Percentiles rank a stretch among this genome's conserved stretches.
phyloP scores from a whole-genome alignment of 495 filamentous ascomycete species.

The Tuber calosporum region DNA sequence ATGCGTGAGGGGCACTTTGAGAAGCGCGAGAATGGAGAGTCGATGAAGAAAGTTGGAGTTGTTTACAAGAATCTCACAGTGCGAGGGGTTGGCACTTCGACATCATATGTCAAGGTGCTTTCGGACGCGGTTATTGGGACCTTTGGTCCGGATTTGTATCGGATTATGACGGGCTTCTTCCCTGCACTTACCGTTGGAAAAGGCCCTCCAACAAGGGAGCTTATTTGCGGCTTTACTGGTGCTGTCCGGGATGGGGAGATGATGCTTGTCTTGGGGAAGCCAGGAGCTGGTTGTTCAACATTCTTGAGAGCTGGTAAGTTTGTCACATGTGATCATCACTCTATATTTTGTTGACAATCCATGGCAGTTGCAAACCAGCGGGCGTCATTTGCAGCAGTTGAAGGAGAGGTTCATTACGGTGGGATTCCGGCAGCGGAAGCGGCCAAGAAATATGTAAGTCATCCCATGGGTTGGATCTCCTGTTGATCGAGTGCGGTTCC shows the following conservation, averaged over 20 bases:
- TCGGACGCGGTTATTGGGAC: conserved; percentile 25
- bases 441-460: conserved; percentile 51
- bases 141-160: conserved; percentile 50
- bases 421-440: conserved; percentile 66
- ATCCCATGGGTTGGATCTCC: not conserved
- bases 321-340: not conserved
- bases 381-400: conserved; percentile 56
- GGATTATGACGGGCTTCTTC: conserved; percentile 49
- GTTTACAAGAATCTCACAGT: conserved; percentile 59
- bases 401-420: conserved; percentile 68
- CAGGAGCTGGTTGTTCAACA: conserved; percentile 72
- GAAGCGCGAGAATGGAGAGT: conserved; percentile 52
- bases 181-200: conserved; percentile 39
- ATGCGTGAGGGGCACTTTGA: conserved; percentile 75
- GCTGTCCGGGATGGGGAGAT: conserved; percentile 63
- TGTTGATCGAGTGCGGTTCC: conserved; percentile 46
- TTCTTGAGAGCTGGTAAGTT: conserved; percentile 48
- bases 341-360: not conserved
- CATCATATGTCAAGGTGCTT: conserved; percentile 42
- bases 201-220: conserved; percentile 50
- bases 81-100: conserved; percentile 47
- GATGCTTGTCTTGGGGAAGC: conserved; percentile 76
- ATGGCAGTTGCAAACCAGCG: conserved; percentile 69
- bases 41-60: conserved; percentile 67
- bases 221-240: conserved; percentile 74